These are phyloP conservation scores for Combretum micranthum DNA, from an alignment of 345 rosid genomes.

Conservation along the genomic window DNA sequence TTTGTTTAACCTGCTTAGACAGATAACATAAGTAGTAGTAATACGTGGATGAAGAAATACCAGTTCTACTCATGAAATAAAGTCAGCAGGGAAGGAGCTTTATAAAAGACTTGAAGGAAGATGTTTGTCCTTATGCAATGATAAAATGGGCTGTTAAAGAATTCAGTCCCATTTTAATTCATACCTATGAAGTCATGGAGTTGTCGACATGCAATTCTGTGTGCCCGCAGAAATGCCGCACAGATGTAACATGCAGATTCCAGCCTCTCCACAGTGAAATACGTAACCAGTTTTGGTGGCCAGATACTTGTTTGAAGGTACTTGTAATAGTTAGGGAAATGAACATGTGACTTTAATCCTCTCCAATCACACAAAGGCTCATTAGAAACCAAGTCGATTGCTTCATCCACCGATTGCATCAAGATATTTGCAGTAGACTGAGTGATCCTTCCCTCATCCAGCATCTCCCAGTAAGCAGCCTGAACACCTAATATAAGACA, in stretches of 20 bases:
- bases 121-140: too few relatives aligned
- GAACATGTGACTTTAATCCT: constrained; percentile 60
- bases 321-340: constrained; percentile 67
- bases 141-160: not conserved
- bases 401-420: constrained; percentile 98
- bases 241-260: constrained; percentile 84
- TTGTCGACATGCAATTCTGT: constrained; percentile 71
- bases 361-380: constrained; percentile 82
- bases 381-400: constrained; percentile 52
- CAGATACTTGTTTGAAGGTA: constrained; percentile 52
- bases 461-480: constrained; percentile 95
- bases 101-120: too few relatives aligned
- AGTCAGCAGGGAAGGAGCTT: too few relatives aligned
- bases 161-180: not conserved
- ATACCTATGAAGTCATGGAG: constrained; percentile 83
- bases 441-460: constrained; percentile 87
- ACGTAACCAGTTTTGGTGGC: constrained; percentile 64
- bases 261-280: constrained; percentile 82
- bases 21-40: too few relatives aligned
- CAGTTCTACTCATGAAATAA: too few relatives aligned
- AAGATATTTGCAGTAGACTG: constrained; percentile 61
- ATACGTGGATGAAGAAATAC: too few relatives aligned
- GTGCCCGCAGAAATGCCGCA: constrained; percentile 97
- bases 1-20: too few relatives aligned
- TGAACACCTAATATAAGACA: constrained; percentile 64